phyloP scores from a whole-genome alignment of 139 green algal genomes.

The Nannochloris sp. region DNA sequence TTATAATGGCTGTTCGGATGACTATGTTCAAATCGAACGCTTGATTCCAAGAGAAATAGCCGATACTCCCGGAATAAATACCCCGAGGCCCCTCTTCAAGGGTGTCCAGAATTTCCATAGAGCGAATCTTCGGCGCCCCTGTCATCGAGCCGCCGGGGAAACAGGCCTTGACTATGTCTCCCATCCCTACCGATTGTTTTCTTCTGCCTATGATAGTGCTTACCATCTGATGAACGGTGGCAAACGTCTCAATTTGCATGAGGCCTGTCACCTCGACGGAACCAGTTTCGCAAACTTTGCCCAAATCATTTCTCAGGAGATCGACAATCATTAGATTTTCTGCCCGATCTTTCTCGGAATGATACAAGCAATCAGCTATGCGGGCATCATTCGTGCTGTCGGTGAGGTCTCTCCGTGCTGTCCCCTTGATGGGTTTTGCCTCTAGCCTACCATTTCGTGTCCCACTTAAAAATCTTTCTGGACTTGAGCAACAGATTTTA shows the following conservation, averaged over 20 bases:
- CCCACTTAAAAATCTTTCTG: constrained; percentile 88
- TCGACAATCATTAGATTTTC: constrained; percentile 99
- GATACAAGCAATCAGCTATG: constrained; percentile 29
- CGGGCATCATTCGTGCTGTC: constrained; percentile 50
- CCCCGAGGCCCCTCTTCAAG: constrained; percentile 73
- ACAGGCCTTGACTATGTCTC: constrained; percentile 62
- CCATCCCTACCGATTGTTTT: not conserved
- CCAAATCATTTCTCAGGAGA: constrained; percentile 95
- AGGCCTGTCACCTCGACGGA: constrained; percentile 84
- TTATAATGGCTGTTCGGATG: constrained; percentile 83
- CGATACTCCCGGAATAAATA: constrained; percentile 86
- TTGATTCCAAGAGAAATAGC: constrained; percentile 79
- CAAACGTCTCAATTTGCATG: constrained; percentile 88
- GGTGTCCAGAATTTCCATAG: constrained; percentile 80
- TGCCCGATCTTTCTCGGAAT: constrained; percentile 84
- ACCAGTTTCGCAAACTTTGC: constrained; percentile 45
- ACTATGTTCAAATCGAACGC: constrained; percentile 98
- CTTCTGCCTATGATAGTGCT: constrained; percentile 75
- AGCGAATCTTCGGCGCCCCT: constrained; percentile 75
- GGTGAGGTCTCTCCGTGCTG: constrained; percentile 29
- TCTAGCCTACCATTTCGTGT: constrained; percentile 67
- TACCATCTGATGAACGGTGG: constrained; percentile 92
- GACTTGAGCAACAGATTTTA: constrained; percentile 75
- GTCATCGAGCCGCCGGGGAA: constrained; percentile 97
- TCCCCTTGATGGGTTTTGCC: constrained; percentile 95